phyloP scores from a whole-genome alignment of 768 basidiomycete species.

The Podaxis sp. region DNA sequence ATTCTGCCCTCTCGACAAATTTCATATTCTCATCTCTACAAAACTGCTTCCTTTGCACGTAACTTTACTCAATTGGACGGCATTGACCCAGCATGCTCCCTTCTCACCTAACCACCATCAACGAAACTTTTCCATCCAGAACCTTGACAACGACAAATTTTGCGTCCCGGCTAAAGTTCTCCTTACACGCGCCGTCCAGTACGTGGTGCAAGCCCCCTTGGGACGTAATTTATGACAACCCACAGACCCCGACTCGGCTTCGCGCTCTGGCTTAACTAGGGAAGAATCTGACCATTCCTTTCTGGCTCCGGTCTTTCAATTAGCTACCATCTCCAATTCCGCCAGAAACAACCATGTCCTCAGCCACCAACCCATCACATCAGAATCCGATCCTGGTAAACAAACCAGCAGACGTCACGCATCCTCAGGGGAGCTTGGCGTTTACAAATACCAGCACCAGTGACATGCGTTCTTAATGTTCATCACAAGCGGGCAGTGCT shows the following conservation, averaged over 20 bases:
- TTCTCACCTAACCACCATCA: neutral
- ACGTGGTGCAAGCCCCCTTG: neutral
- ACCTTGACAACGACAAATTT: slow-evolving; percentile 1
- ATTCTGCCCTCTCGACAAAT: neutral
- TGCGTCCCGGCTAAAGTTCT: neutral
- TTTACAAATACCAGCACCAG: no score
- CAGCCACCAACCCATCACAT: neutral
- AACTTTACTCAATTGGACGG: neutral
- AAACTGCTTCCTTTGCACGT: neutral
- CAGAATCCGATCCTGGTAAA: neutral
- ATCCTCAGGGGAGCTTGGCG: no score
- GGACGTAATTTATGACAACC: neutral
- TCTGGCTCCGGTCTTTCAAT: neutral
- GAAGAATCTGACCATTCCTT: neutral
- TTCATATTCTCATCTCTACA: neutral
- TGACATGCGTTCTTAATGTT: no score
- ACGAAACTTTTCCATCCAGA: neutral
- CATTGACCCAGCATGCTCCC: neutral
- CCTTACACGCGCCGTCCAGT: neutral
- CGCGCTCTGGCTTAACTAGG: neutral
- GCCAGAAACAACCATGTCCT: neutral
- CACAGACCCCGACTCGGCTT: neutral
- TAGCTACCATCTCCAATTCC: neutral
- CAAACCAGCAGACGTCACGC: neutral
- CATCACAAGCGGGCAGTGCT: no score